Conservation (phyloP, 495 filamentous ascomycete genomes). For the Aspergillus baeticus region DNA sequence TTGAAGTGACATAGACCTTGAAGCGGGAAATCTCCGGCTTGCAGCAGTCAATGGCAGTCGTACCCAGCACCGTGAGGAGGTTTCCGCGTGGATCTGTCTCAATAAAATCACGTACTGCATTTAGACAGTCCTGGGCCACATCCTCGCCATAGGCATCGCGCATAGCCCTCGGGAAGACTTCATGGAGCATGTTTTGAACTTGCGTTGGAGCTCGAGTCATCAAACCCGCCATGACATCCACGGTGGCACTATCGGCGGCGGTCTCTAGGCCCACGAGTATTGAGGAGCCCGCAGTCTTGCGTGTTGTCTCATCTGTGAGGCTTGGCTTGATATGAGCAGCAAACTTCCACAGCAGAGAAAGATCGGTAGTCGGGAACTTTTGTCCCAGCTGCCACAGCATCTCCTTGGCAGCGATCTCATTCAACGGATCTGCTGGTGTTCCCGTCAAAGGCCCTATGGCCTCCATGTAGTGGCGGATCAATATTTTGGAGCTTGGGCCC, state of each 20-base stretch:
- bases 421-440: slow-evolving; percentile 7
- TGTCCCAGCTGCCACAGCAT: neutral
- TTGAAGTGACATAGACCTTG: slow-evolving; percentile 8
- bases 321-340: neutral
- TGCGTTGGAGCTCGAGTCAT: neutral
- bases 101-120: slow-evolving; percentile 2
- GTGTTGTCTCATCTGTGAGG: neutral
- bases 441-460: slow-evolving; percentile 3
- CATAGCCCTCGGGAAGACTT: slow-evolving; percentile 6
- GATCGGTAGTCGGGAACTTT: neutral
- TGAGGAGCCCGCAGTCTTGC: slow-evolving; percentile 1
- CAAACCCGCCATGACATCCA: slow-evolving; percentile 3
- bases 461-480: slow-evolving; percentile 13
- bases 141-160: slow-evolving; percentile 12
- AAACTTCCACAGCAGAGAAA: slow-evolving; percentile 7
- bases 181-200: neutral
- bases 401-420: slow-evolving; percentile 7
- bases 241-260: neutral
- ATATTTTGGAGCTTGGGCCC: neutral
- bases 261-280: slow-evolving; percentile 4
- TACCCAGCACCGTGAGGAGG: slow-evolving; percentile 1
- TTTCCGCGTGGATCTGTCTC: neutral
- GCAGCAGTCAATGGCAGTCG: slow-evolving; percentile 11
- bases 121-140: slow-evolving; percentile 4
- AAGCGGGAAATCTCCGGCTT: neutral